phyloP scores from a whole-genome alignment of 2,329 filamentous ascomycete genomes.

The Capronia epimyces region DNA sequence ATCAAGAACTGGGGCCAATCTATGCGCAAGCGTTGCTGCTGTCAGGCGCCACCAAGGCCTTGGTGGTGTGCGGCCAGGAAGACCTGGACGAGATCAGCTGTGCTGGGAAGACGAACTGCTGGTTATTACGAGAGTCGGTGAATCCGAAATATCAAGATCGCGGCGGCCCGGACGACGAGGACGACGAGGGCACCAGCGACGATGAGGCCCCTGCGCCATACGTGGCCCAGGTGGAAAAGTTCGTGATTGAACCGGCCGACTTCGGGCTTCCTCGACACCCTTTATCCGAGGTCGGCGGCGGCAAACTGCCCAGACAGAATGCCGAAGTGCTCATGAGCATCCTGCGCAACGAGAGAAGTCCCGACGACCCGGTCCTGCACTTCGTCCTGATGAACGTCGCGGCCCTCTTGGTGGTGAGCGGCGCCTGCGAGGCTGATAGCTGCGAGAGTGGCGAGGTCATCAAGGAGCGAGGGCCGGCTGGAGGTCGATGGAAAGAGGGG shows the following conservation, averaged over 20 bases:
- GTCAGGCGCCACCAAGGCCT: slow-evolving; percentile 70
- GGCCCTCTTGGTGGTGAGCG: slow-evolving; percentile 76
- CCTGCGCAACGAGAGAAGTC: slow-evolving; percentile 64
- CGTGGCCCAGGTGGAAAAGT: slow-evolving; percentile 62
- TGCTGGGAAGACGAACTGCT: slow-evolving; percentile 81
- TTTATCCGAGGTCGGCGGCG: slow-evolving; percentile 71
- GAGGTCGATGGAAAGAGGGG: slow-evolving; percentile 91
- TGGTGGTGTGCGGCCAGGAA: slow-evolving; percentile 90
- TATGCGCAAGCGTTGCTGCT: slow-evolving; percentile 80
- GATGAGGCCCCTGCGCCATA: slow-evolving; percentile 39
- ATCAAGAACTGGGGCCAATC: slow-evolving; percentile 76
- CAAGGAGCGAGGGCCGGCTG: slow-evolving; percentile 74
- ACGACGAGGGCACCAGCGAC: slow-evolving; percentile 42
- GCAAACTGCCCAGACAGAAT: slow-evolving; percentile 81
- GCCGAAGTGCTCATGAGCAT: slow-evolving; percentile 76
- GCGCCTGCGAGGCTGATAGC: slow-evolving; percentile 75
- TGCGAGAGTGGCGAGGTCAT: slow-evolving; percentile 81
- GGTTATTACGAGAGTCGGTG: slow-evolving; percentile 60
- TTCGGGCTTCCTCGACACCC: slow-evolving; percentile 76
- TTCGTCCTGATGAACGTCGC: slow-evolving; percentile 95
- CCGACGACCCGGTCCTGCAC: slow-evolving; percentile 77
- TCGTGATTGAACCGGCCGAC: slow-evolving; percentile 73
- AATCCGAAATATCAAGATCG: slow-evolving; percentile 42
- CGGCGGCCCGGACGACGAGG: slow-evolving; percentile 28
- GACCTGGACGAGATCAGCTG: slow-evolving; percentile 94